Evolutionary conservation across 768 basidiomycete species (phyloP).

Genomic region (Pleurotus giganteus): DNA sequence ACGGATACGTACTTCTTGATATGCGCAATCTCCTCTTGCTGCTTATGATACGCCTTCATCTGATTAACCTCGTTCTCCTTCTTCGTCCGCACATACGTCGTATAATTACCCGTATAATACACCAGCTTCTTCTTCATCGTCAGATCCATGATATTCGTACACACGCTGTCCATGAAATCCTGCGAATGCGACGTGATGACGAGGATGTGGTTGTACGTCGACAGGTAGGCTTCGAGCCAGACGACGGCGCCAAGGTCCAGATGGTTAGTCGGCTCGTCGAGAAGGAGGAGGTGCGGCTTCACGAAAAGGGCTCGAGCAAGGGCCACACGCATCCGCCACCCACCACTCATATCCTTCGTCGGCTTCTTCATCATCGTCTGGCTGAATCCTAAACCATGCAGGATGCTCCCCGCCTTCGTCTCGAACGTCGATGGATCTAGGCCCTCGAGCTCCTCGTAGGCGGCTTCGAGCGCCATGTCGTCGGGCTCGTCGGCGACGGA

Average conservation of each 20-base stretch:
- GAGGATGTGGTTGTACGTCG: slow-evolving; percentile 98
- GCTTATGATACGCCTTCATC: slow-evolving; percentile 99
- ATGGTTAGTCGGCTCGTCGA: slow-evolving; percentile 93
- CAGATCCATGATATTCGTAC: slow-evolving; percentile 98
- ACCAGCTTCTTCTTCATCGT: slow-evolving; percentile 89
- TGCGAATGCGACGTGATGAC: slow-evolving; percentile 98
- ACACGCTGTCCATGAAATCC: slow-evolving; percentile 98
- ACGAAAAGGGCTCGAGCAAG: slow-evolving; percentile 94
- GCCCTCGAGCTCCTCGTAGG: slow-evolving; percentile 96
- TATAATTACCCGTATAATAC: slow-evolving; percentile 96
- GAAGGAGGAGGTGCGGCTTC: slow-evolving; percentile 91
- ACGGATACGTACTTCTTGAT: slow-evolving; percentile 81
- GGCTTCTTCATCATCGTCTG: slow-evolving; percentile 92
- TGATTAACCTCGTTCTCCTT: slow-evolving; percentile 98
- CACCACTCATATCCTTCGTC: slow-evolving; percentile 98
- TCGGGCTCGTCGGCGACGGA: slow-evolving; percentile 88
- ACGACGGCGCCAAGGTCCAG: slow-evolving; percentile 97
- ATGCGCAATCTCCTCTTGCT: slow-evolving; percentile 97
- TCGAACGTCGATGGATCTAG: slow-evolving; percentile 96
- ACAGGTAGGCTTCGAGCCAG: slow-evolving; percentile 97
- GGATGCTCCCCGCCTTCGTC: slow-evolving; percentile 90
- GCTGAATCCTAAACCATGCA: slow-evolving; percentile 96
- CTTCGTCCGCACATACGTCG: slow-evolving; percentile 96
- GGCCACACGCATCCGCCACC: slow-evolving; percentile 99
- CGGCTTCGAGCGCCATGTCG: slow-evolving; percentile 80